Conservation (phyloP, 1,284 basidiomycete genomes). For the Dichomitus squalens region DNA sequence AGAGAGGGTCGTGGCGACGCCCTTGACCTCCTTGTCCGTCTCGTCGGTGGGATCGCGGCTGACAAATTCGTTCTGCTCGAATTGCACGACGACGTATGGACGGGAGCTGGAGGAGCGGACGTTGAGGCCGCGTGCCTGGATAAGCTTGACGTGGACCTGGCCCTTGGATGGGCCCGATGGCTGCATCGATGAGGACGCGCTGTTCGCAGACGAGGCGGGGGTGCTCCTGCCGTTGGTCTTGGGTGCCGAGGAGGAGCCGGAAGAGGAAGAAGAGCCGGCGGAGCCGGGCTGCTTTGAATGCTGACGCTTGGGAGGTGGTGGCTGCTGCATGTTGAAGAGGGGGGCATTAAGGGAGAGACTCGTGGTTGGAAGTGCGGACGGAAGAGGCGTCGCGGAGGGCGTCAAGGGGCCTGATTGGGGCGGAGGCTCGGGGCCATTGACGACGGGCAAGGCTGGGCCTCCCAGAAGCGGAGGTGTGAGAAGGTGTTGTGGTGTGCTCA, state of each 20-base stretch:
- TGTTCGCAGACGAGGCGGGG: constrained; percentile 12
- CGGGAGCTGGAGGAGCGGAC: constrained; percentile 67
- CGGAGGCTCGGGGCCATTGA: constrained; percentile 32
- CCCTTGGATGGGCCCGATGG: constrained; percentile 56
- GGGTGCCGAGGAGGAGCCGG: constrained; percentile 32
- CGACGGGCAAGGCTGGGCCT: constrained; percentile 26
- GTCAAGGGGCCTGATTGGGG: constrained; percentile 37
- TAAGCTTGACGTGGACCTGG: constrained; percentile 94
- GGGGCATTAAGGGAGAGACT: constrained; percentile 80
- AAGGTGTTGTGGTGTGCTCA: constrained; percentile 35
- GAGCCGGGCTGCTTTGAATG: constrained; percentile 37
- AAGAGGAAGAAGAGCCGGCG: constrained; percentile 36
- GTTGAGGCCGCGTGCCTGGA: constrained; percentile 87
- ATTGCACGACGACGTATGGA: constrained; percentile 97
- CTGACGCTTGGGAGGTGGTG: constrained; percentile 49
- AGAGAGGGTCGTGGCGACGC: constrained; percentile 67
- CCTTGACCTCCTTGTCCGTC: constrained; percentile 85
- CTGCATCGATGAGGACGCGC: constrained; percentile 24
- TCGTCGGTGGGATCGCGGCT: constrained; percentile 88
- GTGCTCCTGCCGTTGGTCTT: constrained; percentile 31
- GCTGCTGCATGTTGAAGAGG: constrained; percentile 75
- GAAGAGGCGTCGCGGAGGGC: constrained; percentile 44
- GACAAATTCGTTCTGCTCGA: constrained; percentile 99
- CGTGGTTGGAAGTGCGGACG: constrained; percentile 68
- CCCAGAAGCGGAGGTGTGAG: constrained; percentile 35